phyloP scores from a whole-genome alignment of 257 asterid species.

The Forsythia suspensa region DNA sequence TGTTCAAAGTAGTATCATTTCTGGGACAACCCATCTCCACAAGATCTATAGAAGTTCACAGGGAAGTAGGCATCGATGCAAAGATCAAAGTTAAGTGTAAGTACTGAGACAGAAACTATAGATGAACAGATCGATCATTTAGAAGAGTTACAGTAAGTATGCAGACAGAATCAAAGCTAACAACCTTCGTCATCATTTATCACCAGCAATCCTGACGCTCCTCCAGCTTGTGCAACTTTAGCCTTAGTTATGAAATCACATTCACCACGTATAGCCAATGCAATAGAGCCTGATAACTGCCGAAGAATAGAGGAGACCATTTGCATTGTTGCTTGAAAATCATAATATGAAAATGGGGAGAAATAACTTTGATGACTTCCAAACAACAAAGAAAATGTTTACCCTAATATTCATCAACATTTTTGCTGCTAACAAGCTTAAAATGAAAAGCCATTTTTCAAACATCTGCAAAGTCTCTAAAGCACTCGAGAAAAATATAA shows the following conservation, averaged over 20 bases:
- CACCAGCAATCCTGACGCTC: slow-evolving; percentile 76
- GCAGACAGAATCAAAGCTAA: slow-evolving; percentile 27
- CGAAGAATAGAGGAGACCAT: slow-evolving; percentile 28
- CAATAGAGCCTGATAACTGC: slow-evolving; percentile 75
- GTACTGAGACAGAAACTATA: neutral
- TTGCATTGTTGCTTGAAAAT: slow-evolving; percentile 16
- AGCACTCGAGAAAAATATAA: slow-evolving; percentile 11
- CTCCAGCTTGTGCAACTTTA: slow-evolving; percentile 72
- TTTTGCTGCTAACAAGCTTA: neutral
- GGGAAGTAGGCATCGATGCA: slow-evolving; percentile 17
- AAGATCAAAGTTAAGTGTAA: slow-evolving; percentile 18
- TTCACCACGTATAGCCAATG: slow-evolving; percentile 79
- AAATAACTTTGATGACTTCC: slow-evolving; percentile 1
- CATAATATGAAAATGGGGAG: neutral
- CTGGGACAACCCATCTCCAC: slow-evolving; percentile 82
- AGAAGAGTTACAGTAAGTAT: slow-evolving; percentile 8
- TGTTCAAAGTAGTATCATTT: slow-evolving; percentile 52
- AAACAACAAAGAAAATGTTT: neutral
- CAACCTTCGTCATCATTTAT: slow-evolving; percentile 81
- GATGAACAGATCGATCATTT: neutral
- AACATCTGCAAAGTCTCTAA: slow-evolving; percentile 6
- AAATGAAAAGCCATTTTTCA: neutral
- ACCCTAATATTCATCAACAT: neutral
- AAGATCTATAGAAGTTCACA: slow-evolving; percentile 55
- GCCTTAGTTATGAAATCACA: slow-evolving; percentile 85